Percentiles rank a stretch among this genome's conserved stretches.
These are phyloP conservation scores for Ganoderma lucidum DNA, from an alignment of 1,284 basidiomycete genomes.

Conservation along the genomic window DNA sequence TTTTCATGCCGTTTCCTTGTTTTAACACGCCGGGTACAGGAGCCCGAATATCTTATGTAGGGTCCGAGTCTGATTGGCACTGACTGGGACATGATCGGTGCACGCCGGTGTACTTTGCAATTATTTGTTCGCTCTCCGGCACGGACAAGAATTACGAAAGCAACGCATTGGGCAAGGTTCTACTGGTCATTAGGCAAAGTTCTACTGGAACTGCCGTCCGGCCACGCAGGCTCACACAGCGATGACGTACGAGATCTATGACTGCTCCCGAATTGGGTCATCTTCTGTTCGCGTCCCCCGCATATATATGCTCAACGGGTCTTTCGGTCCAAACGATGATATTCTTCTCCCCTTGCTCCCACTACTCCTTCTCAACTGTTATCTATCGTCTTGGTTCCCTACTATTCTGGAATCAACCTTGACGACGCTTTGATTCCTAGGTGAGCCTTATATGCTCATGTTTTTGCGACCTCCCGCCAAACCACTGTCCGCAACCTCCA, in stretches of 20 bases:
- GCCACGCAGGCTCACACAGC: neutral
- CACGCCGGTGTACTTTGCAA: no score
- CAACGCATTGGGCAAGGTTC: no score
- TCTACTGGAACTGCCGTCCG: neutral
- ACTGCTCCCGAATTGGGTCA: neutral
- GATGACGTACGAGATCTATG: neutral
- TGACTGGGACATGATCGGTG: neutral
- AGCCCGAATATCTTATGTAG: no score
- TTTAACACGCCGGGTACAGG: no score
- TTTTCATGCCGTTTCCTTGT: no score
- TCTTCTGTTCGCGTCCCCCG: neutral
- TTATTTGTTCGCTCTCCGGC: no score
- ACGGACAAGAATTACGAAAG: no score
- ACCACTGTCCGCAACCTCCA: neutral
- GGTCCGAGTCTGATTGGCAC: neutral
- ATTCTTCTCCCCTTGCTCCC: neutral
- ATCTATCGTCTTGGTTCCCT: no score
- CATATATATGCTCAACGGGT: neutral
- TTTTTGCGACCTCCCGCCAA: neutral
- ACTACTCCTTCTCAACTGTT: neutral
- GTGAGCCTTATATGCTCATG: neutral
- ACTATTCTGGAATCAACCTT: no score
- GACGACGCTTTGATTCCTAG: no score
- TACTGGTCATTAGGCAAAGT: no score
- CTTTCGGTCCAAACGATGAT: neutral